phyloP scores from a whole-genome alignment of 164 flowering plant genomes.

The Malania oleifera region DNA sequence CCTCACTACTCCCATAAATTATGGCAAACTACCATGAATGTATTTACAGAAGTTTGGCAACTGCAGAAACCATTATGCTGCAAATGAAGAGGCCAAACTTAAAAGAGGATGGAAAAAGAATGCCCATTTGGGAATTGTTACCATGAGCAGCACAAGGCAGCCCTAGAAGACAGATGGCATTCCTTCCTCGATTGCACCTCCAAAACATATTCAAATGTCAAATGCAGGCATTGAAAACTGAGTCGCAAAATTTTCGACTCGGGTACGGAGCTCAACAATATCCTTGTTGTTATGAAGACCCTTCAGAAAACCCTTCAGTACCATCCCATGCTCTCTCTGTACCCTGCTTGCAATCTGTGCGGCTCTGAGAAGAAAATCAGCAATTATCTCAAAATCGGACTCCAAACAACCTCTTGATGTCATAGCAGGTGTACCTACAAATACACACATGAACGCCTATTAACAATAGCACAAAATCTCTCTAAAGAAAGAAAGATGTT shows the following conservation, averaged over 20 bases:
- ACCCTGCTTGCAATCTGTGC: conserved; percentile 23
- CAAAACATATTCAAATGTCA: conserved; percentile 3
- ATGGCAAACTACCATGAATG: too few species aligned
- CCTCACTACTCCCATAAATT: too few species aligned
- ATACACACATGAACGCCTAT: background rate
- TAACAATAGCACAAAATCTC: background rate
- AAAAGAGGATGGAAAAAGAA: too few species aligned
- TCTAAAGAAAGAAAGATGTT: too few species aligned
- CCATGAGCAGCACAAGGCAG: background rate
- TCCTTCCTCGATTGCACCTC: background rate
- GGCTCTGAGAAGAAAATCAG: conserved; percentile 30
- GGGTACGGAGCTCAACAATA: conserved; percentile 23
- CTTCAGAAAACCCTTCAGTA: conserved; percentile 22
- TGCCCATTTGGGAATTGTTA: too few species aligned
- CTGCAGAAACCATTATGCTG: too few species aligned
- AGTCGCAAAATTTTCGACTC: conserved; percentile 31
- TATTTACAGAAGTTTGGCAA: too few species aligned
- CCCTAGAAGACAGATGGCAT: background rate
- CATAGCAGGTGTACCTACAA: conserved; percentile 34
- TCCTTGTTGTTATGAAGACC: conserved; percentile 31
- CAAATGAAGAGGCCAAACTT: too few species aligned
- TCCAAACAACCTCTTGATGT: conserved; percentile 36
- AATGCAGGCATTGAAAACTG: conserved; percentile 41
- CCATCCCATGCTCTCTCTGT: conserved; percentile 29
- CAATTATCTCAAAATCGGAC: conserved; percentile 31